Evolutionary conservation across 2,329 filamentous ascomycete genomes (phyloP).

Genomic region (Colletotrichum destructivum): DNA sequence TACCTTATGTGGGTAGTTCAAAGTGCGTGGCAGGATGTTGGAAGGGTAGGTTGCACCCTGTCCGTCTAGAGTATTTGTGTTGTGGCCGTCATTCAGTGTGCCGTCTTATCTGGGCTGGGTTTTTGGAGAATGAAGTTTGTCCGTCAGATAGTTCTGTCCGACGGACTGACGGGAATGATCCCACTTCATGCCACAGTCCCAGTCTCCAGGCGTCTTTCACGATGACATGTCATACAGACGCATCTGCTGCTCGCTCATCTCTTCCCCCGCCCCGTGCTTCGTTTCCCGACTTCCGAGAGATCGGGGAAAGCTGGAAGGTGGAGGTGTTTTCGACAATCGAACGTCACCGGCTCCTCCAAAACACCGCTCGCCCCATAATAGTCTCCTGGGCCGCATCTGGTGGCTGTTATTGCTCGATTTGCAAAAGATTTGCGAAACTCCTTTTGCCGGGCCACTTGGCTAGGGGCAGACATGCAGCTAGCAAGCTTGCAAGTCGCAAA

Average conservation of each 20-base stretch:
- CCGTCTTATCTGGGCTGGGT: not conserved
- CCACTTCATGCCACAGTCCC: conserved; percentile 12
- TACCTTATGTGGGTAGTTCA: no score
- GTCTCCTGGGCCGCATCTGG: conserved; percentile 13
- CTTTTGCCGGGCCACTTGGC: conserved; percentile 7
- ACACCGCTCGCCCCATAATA: not conserved
- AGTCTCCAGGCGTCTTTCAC: not conserved
- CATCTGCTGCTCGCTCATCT: not conserved
- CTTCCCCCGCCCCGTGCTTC: conserved; percentile 11
- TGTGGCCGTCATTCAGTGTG: conserved; percentile 2
- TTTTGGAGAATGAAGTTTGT: conserved; percentile 11
- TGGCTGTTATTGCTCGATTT: conserved; percentile 17
- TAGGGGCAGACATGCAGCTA: conserved; percentile 1
- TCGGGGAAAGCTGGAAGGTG: conserved; percentile 4
- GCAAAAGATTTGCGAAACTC: conserved; percentile 25
- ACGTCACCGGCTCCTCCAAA: conserved; percentile 15
- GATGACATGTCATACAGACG: not conserved
- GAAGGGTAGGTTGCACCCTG: not conserved
- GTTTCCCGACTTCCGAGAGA: conserved; percentile 22
- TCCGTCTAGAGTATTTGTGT: not conserved
- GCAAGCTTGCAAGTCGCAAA: not conserved
- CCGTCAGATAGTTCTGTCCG: conserved; percentile 20
- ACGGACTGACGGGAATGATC: not conserved
- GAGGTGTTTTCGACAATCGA: not conserved
- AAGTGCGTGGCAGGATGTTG: no score